These are phyloP conservation scores for Clitoria ternatea DNA, from an alignment of 306 rosid species.

Conservation along the genomic window DNA sequence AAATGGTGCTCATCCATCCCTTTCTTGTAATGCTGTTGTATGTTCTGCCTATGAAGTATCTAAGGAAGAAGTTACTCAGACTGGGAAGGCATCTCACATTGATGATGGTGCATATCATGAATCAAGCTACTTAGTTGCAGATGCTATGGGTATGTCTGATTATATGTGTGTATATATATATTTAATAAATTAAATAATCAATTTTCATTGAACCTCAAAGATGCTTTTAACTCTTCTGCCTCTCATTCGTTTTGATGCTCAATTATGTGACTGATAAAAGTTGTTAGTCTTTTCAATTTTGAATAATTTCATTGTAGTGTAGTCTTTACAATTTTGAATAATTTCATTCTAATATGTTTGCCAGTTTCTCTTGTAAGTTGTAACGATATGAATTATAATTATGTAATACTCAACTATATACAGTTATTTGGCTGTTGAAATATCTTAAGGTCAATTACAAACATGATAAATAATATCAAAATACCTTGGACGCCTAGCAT, in stretches of 20 bases:
- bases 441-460: neutral
- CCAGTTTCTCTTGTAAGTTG: neutral
- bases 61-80: constrained; percentile 71
- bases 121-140: constrained; percentile 44
- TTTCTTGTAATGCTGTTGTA: constrained; percentile 75
- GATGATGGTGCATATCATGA: constrained; percentile 51
- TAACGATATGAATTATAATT: neutral
- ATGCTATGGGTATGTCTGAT: constrained; percentile 47
- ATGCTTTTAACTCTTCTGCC: neutral
- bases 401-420: constrained; percentile 12
- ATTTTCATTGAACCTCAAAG: constrained; percentile 12
- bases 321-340: too few species aligned
- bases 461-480: neutral
- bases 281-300: neutral
- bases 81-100: constrained; percentile 56
- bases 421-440: constrained; percentile 8
- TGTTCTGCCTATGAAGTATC: constrained; percentile 61
- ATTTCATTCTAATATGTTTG: neutral
- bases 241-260: neutral
- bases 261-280: constrained; percentile 10
- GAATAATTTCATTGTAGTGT: constrained; percentile 7
- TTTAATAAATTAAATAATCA: too few species aligned
- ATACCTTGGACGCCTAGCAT: neutral
- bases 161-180: too few species aligned
- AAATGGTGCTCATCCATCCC: constrained; percentile 64